Conservation (phyloP, 2,329 filamentous ascomycete genomes). For the Dothideomycetes sp. region DNA sequence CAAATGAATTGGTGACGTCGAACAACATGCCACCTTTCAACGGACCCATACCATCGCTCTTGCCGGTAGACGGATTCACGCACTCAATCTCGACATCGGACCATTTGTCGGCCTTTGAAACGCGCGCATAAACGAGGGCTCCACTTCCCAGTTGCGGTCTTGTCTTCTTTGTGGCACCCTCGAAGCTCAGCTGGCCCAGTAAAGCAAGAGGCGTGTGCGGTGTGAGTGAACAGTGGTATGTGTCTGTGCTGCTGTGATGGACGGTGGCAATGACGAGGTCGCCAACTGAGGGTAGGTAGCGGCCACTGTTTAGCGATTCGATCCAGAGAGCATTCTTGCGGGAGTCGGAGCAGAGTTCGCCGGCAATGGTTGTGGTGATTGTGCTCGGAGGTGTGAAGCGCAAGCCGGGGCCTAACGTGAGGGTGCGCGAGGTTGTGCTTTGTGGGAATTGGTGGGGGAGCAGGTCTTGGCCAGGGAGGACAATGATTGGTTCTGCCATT, state of each 20-base stretch:
- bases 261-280: constrained; percentile 86
- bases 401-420: constrained; percentile 76
- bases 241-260: constrained; percentile 62
- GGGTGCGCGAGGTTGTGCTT: constrained; percentile 52
- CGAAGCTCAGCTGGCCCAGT: constrained; percentile 83
- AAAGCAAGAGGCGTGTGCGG: constrained; percentile 51
- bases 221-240: constrained; percentile 69
- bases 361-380: constrained; percentile 57
- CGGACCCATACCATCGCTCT: constrained; percentile 76
- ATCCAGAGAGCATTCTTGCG: constrained; percentile 71
- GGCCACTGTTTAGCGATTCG: constrained; percentile 53
- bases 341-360: constrained; percentile 55
- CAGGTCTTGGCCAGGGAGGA: constrained; percentile 74
- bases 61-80: constrained; percentile 74
- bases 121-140: constrained; percentile 78
- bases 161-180: constrained; percentile 84
- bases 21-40: constrained; percentile 81
- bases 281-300: constrained; percentile 69
- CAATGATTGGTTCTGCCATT: constrained; percentile 35
- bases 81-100: constrained; percentile 89
- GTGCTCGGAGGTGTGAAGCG: constrained; percentile 69
- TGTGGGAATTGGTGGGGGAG: constrained; percentile 56
- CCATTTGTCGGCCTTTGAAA: constrained; percentile 65
- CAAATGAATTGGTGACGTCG: constrained; percentile 66
- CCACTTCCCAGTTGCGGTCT: constrained; percentile 65